Evolutionary conservation across 306 rosid species (phyloP), one percentile per base, ranked within the genome.

Genomic region (Hippophae gyantsensis): DNA sequence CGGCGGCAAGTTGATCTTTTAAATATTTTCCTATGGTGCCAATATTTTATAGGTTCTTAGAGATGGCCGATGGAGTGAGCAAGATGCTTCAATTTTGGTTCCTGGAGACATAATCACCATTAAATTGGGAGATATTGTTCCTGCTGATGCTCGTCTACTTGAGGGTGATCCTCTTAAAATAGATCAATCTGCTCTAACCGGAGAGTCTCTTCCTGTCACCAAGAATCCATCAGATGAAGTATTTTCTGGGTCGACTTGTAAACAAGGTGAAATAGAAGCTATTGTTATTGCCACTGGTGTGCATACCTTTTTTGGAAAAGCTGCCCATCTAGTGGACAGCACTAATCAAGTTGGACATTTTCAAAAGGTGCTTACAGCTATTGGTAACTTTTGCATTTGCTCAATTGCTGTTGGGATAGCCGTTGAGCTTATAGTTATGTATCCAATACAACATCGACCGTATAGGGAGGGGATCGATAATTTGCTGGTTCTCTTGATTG

Each of bases 281-380:
- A 86, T 93, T 57, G 99, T 93, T 25, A 88, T 93, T 68, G 99
- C 99, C 18, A 93, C 99, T 48, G 99, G 99, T 54, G 99, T 93
- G 68, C 99, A 93, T 72, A 93, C 99, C 74, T 93, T 93, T 67
- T 93, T 93, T 40, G 99, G 99, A 14, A 93, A 93, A 67, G 99
- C 99, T 10, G 99, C 99, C 50, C 99, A 93, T 72, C 67, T 93
- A 41, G 99, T 93, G 58, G 99, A 93, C 72, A 93, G 88, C 77
- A 93, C 99, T 73, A 93, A 93, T 68, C 95, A 93, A 82, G 94
- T 88, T 79, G 99, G 99, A 3, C 99, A 93, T 85, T 93, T 93
- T 63, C 99, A 93, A 81, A 84, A 93, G 80, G 99, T 93, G 52
- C 97, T 93, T 7, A 93, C 99, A 46, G 94, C 99, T 26, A 93